phyloP scores from a whole-genome alignment of 2,329 filamentous ascomycete species.

The Fusarium napiforme region DNA sequence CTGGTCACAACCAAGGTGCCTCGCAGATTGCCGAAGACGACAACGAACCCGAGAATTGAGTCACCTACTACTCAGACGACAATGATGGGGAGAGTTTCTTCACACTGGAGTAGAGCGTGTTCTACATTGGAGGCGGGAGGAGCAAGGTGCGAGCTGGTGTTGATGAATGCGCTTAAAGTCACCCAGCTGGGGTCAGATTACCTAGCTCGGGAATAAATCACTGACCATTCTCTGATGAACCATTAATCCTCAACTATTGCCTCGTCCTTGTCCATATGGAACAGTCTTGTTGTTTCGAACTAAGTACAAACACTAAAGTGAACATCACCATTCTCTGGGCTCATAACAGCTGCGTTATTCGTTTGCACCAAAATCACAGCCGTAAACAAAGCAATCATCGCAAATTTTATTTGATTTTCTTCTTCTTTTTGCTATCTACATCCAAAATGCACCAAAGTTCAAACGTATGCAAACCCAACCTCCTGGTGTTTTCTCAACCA shows the following conservation, averaged over 20 bases:
- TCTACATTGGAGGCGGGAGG: background rate
- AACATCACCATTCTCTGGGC: background rate
- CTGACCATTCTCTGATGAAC: background rate
- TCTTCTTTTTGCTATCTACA: background rate
- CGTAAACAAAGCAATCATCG: rapidly evolving
- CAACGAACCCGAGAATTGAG: background rate
- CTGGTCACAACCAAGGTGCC: background rate
- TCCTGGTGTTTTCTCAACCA: background rate
- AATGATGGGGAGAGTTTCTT: too few species aligned
- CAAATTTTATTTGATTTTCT: background rate
- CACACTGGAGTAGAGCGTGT: background rate
- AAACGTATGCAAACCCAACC: rapidly evolving
- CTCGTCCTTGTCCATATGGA: background rate
- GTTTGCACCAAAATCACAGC: background rate
- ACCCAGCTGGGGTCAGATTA: background rate
- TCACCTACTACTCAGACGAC: rapidly evolving
- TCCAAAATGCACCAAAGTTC: background rate
- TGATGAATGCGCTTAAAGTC: background rate
- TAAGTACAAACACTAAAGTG: background rate
- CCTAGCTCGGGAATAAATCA: background rate
- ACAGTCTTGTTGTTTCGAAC: background rate
- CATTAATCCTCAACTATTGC: background rate
- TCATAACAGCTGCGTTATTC: background rate
- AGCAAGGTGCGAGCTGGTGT: background rate
- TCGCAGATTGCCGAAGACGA: background rate